Conservation (phyloP, 2,329 filamentous ascomycete genomes). For the Hypoxylon sp. region DNA sequence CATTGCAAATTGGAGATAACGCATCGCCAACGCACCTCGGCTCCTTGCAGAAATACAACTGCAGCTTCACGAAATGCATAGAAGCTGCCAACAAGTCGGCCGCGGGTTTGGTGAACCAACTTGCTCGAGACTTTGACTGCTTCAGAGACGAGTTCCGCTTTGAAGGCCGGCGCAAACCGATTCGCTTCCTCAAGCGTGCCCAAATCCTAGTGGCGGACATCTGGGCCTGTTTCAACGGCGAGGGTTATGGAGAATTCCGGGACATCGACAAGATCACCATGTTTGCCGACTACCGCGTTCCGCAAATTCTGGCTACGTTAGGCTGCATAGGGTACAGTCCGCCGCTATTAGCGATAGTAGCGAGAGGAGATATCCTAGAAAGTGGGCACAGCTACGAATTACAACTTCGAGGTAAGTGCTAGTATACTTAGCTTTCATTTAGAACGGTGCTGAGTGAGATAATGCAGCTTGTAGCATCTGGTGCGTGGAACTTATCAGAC, state of each 20-base stretch:
- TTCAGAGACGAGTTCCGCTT: constrained; percentile 87
- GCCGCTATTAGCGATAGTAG: constrained; percentile 79
- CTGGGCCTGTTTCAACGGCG: constrained; percentile 94
- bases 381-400: constrained; percentile 85
- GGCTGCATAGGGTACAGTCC: constrained; percentile 90
- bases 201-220: constrained; percentile 97
- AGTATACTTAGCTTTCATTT: constrained; percentile 3
- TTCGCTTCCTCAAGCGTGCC: constrained; percentile 91
- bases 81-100: constrained; percentile 83
- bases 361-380: constrained; percentile 73
- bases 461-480: constrained; percentile 87
- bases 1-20: constrained; percentile 32
- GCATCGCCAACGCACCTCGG: constrained; percentile 46
- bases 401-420: constrained; percentile 79
- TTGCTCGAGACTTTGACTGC: constrained; percentile 85
- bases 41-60: constrained; percentile 75
- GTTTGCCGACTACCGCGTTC: constrained; percentile 98
- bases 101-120: constrained; percentile 85
- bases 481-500: constrained; percentile 90
- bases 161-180: constrained; percentile 75
- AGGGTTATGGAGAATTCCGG: constrained; percentile 82
- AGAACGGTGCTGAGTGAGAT: constrained; percentile 26
- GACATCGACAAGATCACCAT: constrained; percentile 98
- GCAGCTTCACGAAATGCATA: constrained; percentile 81
- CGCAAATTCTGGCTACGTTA: constrained; percentile 89